Evolutionary conservation across 1,139 yeast genomes (phyloP).

Genomic region (Pichia norvegensis): DNA sequence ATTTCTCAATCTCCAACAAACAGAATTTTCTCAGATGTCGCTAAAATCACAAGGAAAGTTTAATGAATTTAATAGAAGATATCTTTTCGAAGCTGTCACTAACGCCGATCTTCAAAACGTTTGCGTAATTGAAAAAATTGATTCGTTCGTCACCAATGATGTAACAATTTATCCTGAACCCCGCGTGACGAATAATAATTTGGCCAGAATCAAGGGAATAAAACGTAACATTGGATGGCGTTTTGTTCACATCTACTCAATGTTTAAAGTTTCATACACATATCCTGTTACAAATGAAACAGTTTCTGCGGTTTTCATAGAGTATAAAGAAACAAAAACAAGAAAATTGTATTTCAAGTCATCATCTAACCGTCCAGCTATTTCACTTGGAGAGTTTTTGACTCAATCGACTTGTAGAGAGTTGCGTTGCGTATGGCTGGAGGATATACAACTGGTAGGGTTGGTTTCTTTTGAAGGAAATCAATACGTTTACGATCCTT

Average conservation of each 20-base stretch:
- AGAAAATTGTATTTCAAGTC: constrained; percentile 3
- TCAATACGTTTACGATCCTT: constrained; percentile 9
- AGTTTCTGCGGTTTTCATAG: constrained; percentile 6
- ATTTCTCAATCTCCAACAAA: not conserved
- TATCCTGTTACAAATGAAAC: constrained; percentile 4
- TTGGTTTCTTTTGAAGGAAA: constrained; percentile 1
- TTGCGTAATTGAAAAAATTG: constrained; percentile 1
- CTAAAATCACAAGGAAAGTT: constrained; percentile 1
- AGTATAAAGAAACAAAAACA: constrained; percentile 8
- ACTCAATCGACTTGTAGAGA: constrained; percentile 1
- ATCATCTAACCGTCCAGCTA: constrained; percentile 6
- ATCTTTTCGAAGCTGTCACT: constrained; percentile 1
- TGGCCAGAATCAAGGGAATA: constrained; percentile 7
- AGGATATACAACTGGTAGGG: constrained; percentile 10
- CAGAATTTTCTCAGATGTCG: not conserved
- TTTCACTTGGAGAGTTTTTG: constrained; percentile 7
- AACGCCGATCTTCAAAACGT: not conserved
- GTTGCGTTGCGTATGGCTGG: constrained; percentile 9
- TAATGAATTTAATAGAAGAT: constrained; percentile 7
- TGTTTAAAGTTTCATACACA: not conserved
- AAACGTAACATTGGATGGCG: constrained; percentile 8
- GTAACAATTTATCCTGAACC: constrained; percentile 3
- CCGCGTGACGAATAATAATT: constrained; percentile 1
- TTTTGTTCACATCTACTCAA: constrained; percentile 5
- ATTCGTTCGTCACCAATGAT: constrained; percentile 1